Base-by-base conservation (phyloP, 108 stramenopile species). In the Stephanodiscus minutulus region DNA sequence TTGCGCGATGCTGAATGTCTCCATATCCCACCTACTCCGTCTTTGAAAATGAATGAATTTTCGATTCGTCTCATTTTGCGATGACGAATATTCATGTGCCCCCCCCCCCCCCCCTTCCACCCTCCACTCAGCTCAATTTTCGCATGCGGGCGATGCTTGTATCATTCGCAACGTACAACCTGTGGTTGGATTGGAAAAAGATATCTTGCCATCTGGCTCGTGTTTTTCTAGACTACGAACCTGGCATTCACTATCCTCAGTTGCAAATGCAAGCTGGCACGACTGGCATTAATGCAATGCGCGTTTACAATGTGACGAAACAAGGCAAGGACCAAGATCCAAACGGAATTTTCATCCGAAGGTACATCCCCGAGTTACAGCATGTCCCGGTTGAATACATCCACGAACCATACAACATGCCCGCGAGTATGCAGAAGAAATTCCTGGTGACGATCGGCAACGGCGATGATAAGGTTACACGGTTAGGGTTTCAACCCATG, bases 251-350 rank as follows among this genome's bases (percentile, higher is more conserved):
- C 50, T 90, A 87, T 58, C 87, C 89, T 22, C 89, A 90, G 39
- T 64, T 90, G n/a, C 89, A 90, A 74, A 90, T 90, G 89, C 89
- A 90, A 69, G 76, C 89, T 28, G 89, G 89, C 27, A 87, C 87
- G 13, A 90, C 87, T 13, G 89, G 89, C 8, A 90, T 90, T 27
- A 90, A 90, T 70, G 82, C 89, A 18, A 86, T 88, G 90, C 61
- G 90, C 62, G 87, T 88, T 0, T 91, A 91, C 73, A 88, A 77
- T 56, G 87, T 88, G 5, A 88, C 86, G 29, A 91, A 91, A 39
- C 90, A 91, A 70, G 84, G 83, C 7, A 81, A 82, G 53, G 89
- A 90, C 35, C 89, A 90, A 63, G 89, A 90, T 65, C 86, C 89
- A 12, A 53, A 68, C 8, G 89, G 89, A 24, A 48, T 63, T 8